These are phyloP conservation scores for Toxoplasma gondii DNA, from an alignment of 169 alveolate species.

Conservation along the genomic window DNA sequence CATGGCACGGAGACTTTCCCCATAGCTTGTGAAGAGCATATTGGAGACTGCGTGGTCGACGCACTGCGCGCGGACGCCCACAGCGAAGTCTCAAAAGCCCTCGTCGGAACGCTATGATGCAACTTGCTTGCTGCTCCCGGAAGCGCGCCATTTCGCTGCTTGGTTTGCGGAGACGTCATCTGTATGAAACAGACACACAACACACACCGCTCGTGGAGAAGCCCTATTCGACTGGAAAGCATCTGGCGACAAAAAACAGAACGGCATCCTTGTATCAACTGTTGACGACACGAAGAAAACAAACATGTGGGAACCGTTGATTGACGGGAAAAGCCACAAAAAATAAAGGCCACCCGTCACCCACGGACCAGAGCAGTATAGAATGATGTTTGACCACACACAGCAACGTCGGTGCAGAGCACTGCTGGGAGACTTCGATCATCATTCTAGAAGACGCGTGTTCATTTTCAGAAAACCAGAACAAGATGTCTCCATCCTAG, in stretches of 20 bases:
- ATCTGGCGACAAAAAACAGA: neutral
- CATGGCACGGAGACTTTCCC: slow-evolving; percentile 68
- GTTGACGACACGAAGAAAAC: neutral
- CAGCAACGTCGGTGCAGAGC: neutral
- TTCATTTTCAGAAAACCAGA: neutral
- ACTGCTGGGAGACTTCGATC: slow-evolving; percentile 42
- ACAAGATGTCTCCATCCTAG: neutral
- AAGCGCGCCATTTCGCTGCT: neutral
- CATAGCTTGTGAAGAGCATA: slow-evolving; percentile 39
- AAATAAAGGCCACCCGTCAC: slow-evolving; percentile 15
- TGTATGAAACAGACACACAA: neutral
- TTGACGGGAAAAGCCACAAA: neutral
- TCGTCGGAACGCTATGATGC: slow-evolving; percentile 54
- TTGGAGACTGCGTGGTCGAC: neutral
- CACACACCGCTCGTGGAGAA: neutral
- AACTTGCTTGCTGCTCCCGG: slow-evolving; percentile 45
- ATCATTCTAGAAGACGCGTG: slow-evolving; percentile 23
- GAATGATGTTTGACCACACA: slow-evolving; percentile 40
- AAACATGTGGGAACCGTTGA: slow-evolving; percentile 35
- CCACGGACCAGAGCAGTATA: slow-evolving; percentile 21
- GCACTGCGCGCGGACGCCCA: neutral
- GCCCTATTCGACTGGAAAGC: neutral
- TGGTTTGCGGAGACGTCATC: neutral
- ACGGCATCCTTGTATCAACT: neutral
- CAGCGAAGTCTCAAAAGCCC: neutral